Conservation (phyloP, 495 filamentous ascomycete genomes). For the Aspergillus sclerotiicarbonarius region DNA sequence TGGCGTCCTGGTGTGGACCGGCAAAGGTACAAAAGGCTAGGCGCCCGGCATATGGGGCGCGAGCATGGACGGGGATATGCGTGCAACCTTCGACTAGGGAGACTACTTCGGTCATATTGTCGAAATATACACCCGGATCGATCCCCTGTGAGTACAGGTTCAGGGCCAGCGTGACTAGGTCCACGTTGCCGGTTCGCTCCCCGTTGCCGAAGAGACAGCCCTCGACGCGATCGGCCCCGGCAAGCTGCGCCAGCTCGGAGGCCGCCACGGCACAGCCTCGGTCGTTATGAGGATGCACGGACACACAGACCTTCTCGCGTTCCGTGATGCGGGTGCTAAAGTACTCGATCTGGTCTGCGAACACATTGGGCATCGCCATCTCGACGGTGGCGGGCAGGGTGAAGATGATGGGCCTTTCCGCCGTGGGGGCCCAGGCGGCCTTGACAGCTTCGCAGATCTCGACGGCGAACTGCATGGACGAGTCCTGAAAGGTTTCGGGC, state of each 20-base stretch:
- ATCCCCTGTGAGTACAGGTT: constrained; percentile 91
- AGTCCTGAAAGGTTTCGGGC: constrained; percentile 85
- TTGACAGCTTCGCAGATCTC: constrained; percentile 82
- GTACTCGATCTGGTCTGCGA: constrained; percentile 88
- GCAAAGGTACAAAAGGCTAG: constrained; percentile 82
- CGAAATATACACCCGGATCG: constrained; percentile 76
- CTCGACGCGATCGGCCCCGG: constrained; percentile 81
- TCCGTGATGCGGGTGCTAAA: constrained; percentile 72
- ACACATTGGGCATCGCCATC: constrained; percentile 82
- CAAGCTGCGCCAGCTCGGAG: constrained; percentile 84
- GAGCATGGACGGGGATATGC: constrained; percentile 79
- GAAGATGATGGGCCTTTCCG: constrained; percentile 79
- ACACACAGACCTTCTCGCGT: constrained; percentile 66
- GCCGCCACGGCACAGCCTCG: constrained; percentile 78
- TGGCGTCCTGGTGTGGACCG: constrained; percentile 87
- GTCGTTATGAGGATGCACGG: constrained; percentile 84
- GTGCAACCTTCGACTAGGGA: constrained; percentile 76
- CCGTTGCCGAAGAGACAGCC: constrained; percentile 89
- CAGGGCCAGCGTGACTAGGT: constrained; percentile 83
- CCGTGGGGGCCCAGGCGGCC: constrained; percentile 74
- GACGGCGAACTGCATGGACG: constrained; percentile 69
- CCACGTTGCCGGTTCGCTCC: constrained; percentile 89
- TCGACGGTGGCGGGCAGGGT: constrained; percentile 90
- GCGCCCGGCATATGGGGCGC: constrained; percentile 79
- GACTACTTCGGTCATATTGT: constrained; percentile 71